Percentiles rank a stretch among this genome's conserved stretches.
Evolutionary conservation across 73 alveolate genomes (phyloP).

Genomic region (Effrenium voratum): DNA sequence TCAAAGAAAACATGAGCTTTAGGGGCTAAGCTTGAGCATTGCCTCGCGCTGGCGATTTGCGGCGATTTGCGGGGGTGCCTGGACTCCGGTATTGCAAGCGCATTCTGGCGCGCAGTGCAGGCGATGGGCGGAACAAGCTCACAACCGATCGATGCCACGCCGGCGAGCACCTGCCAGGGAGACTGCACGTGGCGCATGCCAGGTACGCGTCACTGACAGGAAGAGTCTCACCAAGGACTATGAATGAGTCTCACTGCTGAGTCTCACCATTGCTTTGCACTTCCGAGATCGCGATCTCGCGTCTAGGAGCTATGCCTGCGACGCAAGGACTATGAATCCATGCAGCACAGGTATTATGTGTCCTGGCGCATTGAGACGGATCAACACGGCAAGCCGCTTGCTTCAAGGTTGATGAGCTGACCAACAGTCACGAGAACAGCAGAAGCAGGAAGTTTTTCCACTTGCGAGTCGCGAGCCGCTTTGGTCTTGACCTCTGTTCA

Average conservation of each 20-base stretch:
- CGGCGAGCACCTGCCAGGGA: not conserved
- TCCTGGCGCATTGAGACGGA: not conserved
- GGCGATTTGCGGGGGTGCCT: too few relatives aligned
- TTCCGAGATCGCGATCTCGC: not conserved
- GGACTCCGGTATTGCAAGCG: too few relatives aligned
- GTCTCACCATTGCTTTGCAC: not conserved
- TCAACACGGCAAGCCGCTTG: not conserved
- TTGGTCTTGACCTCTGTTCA: not conserved
- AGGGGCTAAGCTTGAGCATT: too few relatives aligned
- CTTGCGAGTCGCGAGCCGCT: not conserved
- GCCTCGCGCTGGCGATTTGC: too few relatives aligned
- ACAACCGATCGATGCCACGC: slow-evolving; percentile 47
- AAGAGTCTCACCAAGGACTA: slow-evolving; percentile 63
- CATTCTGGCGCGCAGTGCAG: not conserved
- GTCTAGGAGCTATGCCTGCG: slow-evolving; percentile 34
- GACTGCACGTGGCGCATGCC: not conserved
- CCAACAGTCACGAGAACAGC: slow-evolving; percentile 60
- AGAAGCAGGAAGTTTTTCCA: not conserved
- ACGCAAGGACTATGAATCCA: slow-evolving; percentile 79
- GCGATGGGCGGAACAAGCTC: slow-evolving; percentile 74
- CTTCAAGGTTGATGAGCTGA: slow-evolving; percentile 54
- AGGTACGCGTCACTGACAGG: slow-evolving; percentile 86
- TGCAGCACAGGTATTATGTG: slow-evolving; percentile 76
- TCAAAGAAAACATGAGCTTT: too few relatives aligned
- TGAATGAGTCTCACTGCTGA: not conserved